Base-by-base conservation (phyloP, 1,284 basidiomycete genomes). In the Ceratobasidium sp. region DNA sequence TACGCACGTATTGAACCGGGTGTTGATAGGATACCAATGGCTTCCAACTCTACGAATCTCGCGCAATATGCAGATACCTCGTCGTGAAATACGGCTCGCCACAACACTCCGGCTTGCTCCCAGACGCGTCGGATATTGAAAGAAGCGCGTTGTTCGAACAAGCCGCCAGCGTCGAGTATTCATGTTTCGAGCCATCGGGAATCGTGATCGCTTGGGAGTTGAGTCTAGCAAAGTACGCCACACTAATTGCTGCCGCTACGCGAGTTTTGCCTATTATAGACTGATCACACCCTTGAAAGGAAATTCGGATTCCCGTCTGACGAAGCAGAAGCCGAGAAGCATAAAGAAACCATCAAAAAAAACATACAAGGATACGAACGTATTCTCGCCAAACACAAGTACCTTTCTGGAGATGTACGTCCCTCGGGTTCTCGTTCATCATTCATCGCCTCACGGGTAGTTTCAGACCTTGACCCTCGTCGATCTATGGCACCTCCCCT, bases 401-500 rank as follows among this genome's bases (percentile, higher is more conserved):
- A 86, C 81, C 81, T 89, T 58, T 89, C 86, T 40, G 90, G 90
- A 0, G 84, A 89, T 26, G 87, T 88, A 71, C 76, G 86, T 84
- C 28, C 44, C 44, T 20, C 26, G 66, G 26, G 18, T 28, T 18
- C n/a, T 53, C 40, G 0, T 23, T 53, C 6, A 49, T 18, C n/a
- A 18, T 20, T 23, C 39, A 18, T 15, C 40, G 18, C 42, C 40
- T 40, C 60, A 13, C 28, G 33, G 40, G 9, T 18, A 3, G 20
- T 18, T 64, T 67, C 51, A 78, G 77, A 71, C 83, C 46, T 72
- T 85, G 69, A 90, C 89, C 3, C 82, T 91, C 5, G 89, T 87
- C 6, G 90, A 91, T 82, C 84, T 91, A 7, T 87, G 86, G 83
- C 89, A 91, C 81, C 81, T 91, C 33, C 86, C 90, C 0, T 87